These are phyloP conservation scores for Arctium lappa DNA, from an alignment of 129 eudicot genomes.

Conservation along the genomic window DNA sequence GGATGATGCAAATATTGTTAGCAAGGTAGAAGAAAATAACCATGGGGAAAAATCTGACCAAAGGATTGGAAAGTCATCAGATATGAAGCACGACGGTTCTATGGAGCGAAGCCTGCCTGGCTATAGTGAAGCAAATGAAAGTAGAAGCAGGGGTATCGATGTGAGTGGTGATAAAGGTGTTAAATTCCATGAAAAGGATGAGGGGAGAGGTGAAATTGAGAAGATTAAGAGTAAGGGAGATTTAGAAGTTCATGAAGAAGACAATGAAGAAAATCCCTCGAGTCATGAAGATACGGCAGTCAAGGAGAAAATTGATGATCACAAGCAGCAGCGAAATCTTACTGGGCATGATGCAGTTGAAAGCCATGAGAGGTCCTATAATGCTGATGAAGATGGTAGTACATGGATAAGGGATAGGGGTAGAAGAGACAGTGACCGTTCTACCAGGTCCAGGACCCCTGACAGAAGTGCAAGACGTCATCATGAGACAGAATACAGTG, in stretches of 20 bases:
- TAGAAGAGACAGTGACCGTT: slow-evolving; percentile 45
- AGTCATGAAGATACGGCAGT: slow-evolving; percentile 36
- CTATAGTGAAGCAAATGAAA: slow-evolving; percentile 24
- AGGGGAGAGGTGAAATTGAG: slow-evolving; percentile 47
- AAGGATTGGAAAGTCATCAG: slow-evolving; percentile 31
- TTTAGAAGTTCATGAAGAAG: slow-evolving; percentile 38
- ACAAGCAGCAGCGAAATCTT: slow-evolving; percentile 27
- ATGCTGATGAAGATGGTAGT: slow-evolving; percentile 55
- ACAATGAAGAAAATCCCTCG: slow-evolving; percentile 23
- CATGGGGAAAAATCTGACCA: slow-evolving; percentile 30
- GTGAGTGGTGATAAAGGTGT: slow-evolving; percentile 39
- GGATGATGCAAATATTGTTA: slow-evolving; percentile 50
- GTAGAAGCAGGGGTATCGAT: slow-evolving; percentile 31
- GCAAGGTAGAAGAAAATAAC: slow-evolving; percentile 39
- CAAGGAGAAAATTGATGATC: slow-evolving; percentile 46
- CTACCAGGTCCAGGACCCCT: slow-evolving; percentile 54
- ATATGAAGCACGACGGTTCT: slow-evolving; percentile 26
- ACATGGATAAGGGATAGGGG: slow-evolving; percentile 51
- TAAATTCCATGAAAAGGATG: slow-evolving; percentile 51
- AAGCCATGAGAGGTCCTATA: slow-evolving; percentile 40
- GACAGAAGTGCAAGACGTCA: slow-evolving; percentile 69
- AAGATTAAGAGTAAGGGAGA: slow-evolving; percentile 48
- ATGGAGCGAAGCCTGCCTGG: slow-evolving; percentile 34
- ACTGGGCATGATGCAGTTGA: slow-evolving; percentile 31
- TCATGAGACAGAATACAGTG: slow-evolving; percentile 54